Evolutionary conservation across 2,329 filamentous ascomycete species (phyloP), one percentile per base, ranked within the genome.

Genomic region (Dactylonectria macrodidyma): DNA sequence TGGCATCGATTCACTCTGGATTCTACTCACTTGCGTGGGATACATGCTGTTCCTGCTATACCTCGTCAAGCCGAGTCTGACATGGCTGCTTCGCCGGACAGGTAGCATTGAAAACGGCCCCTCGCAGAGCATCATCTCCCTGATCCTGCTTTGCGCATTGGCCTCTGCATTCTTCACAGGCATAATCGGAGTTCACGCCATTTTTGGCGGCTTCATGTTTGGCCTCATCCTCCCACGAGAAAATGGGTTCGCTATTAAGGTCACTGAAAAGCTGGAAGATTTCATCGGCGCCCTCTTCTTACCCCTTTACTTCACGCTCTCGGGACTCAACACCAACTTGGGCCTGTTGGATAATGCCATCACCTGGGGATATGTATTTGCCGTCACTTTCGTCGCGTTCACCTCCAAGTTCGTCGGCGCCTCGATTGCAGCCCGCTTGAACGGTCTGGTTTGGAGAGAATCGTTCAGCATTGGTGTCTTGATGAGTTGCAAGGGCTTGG

Each of bases 401-500:
- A 83, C 90, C 26, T 93, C 91, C 52, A 98, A 98, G 80, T 92
- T 98, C 54, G 84, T 91, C 16, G 95, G 95, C 48, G 94, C 93
- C 12, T 91, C 94, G 0, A 66, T 97, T 3, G 94, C 94, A 5
- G 95, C 95, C 1, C 89, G 90, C 57, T 77, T 89, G 12, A 64
- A 62, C 3, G 93, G 92, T n/a, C 84, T 98, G 65, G 68, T 70
- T 14, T 98, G 95, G 95, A 89, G 95, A 66, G 95, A 98, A 79
- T 95, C 92, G 65, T 89, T 96, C 47, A 90, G 93, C 2, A 95
- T 98, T 72, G 95, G 95, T 12, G 89, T 92, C 22, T 82, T 98
- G 76, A 98, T 98, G 95, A 96, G 93, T 81, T 98, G 95, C 82
- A 98, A 98, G 81, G 95, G 95, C 74, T 85, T 98, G 8, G 95